Evolutionary conservation across 31 red algal genomes (phyloP), one percentile per base, ranked within the genome.

Genomic region (Asparagopsis taxiformis): DNA sequence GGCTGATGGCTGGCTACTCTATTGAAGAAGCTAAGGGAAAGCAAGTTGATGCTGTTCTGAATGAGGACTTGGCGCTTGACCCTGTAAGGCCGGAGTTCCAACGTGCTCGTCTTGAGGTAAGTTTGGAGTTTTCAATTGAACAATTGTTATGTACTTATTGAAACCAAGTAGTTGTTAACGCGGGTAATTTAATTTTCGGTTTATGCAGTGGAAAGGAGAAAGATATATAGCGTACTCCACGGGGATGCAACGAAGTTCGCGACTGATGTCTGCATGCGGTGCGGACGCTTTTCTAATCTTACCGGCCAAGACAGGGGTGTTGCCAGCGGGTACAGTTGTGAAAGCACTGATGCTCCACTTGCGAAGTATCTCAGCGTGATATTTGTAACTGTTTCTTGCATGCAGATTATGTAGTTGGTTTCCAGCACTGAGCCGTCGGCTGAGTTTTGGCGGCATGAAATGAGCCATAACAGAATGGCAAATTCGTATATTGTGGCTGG

Each of bases 211-310:
- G n/a, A n/a, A 29, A 21, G 56, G 41, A 49, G 39, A 30, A 36
- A 61, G 74, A 3, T 79, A 66, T 30, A 48, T 79, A 54, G 74
- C 49, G 9, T 59, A 43, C 4, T 79, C 74, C 37, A 79, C 74
- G 48, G 74, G 74, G 61, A 79, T 56, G 48, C 74, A 79, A 17
- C 59, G 59, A 3, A 79, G 74, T 32, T 79, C 74, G 30, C 37
- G 74, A 22, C 43, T 66, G 51, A 17, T 79, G 15, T 79, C 59
- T 3, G 59, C 74, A 55, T 51, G 71, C 20, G 59, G 55, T 44
- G 71, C 71, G 2, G 56, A 75, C 61, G 71, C 71, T 19, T 43
- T 75, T 44, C 35, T 75, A 23, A 75, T 75, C 55, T 31, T 75
- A 23, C 71, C 71, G 24, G 61, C 44, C 15, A 20, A 55, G 17